Percentiles rank a stretch among this genome's conserved stretches.
Evolutionary conservation across 1,284 basidiomycete genomes (phyloP).

Genomic region (Bondarzewia mesenterica): DNA sequence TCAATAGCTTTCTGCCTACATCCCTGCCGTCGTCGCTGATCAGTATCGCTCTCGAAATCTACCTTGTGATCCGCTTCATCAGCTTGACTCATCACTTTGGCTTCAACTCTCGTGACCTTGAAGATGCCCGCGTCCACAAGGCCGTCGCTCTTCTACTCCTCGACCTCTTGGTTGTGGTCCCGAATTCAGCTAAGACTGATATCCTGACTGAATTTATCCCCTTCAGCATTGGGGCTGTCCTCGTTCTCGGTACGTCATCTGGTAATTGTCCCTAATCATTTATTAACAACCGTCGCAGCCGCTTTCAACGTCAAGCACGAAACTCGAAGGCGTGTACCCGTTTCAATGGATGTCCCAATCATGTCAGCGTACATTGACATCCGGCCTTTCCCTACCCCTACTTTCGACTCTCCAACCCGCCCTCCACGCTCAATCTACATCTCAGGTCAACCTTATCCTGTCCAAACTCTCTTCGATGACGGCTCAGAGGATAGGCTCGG

Average conservation of each 20-base stretch:
- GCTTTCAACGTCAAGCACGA: conserved; percentile 8
- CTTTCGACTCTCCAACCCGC: too few species aligned
- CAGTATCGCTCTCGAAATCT: conserved; percentile 34
- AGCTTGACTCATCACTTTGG: conserved; percentile 21
- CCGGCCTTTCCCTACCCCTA: too few species aligned
- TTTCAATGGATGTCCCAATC: not conserved
- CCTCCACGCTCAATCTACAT: too few species aligned
- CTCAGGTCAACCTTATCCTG: too few species aligned
- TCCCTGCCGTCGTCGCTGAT: conserved; percentile 34
- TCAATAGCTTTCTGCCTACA: conserved; percentile 34
- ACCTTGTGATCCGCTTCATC: conserved; percentile 29
- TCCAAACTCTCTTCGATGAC: too few species aligned
- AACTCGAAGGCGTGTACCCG: not conserved
- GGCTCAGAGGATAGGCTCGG: too few species aligned
- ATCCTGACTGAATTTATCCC: conserved; percentile 39
- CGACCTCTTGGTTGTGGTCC: conserved; percentile 37
- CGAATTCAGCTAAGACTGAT: conserved; percentile 29
- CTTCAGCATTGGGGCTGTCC: conserved; percentile 36
- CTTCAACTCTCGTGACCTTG: conserved; percentile 15
- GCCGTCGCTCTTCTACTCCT: conserved; percentile 35
- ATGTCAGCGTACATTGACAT: not conserved
- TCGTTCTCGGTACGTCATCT: conserved; percentile 30
- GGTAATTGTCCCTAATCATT: too few species aligned
- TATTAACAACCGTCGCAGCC: conserved; percentile 15
- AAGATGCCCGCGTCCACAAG: conserved; percentile 26